phyloP scores from a whole-genome alignment of 2,329 filamentous ascomycete species.

The Cyphellophora europaea region DNA sequence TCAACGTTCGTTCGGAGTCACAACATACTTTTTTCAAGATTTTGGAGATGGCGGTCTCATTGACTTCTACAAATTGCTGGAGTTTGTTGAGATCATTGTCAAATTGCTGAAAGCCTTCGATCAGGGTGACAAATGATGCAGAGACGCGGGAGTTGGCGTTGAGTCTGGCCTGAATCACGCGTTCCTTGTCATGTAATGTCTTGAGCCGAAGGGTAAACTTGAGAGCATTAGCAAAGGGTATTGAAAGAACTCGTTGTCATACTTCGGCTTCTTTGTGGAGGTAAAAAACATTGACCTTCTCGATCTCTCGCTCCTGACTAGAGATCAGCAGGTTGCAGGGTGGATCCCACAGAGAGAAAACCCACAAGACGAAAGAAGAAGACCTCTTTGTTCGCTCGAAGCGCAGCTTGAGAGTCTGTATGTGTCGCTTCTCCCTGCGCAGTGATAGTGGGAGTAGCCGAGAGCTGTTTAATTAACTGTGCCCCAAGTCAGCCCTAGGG shows the following conservation, averaged over 20 bases:
- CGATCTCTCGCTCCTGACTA: slow-evolving; percentile 83
- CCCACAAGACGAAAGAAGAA: slow-evolving; percentile 94
- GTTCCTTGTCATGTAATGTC: slow-evolving; percentile 91
- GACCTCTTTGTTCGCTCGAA: slow-evolving; percentile 95
- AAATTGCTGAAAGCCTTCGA: slow-evolving; percentile 96
- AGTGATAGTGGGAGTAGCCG: slow-evolving; percentile 74
- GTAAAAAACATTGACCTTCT: slow-evolving; percentile 98
- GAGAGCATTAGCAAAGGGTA: background rate
- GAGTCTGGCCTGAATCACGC: slow-evolving; percentile 70
- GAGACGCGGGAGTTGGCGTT: slow-evolving; percentile 75
- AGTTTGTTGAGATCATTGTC: slow-evolving; percentile 94
- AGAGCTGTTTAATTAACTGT: slow-evolving; percentile 97
- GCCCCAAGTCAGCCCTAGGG: slow-evolving; percentile 16
- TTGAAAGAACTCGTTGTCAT: slow-evolving; percentile 23
- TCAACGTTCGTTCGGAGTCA: slow-evolving; percentile 22
- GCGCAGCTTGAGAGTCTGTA: slow-evolving; percentile 36
- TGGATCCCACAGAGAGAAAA: no score
- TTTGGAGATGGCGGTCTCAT: slow-evolving; percentile 95
- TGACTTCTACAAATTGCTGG: slow-evolving; percentile 94
- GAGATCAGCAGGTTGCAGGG: no score
- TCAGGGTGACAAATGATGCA: slow-evolving; percentile 85
- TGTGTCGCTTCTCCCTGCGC: slow-evolving; percentile 55
- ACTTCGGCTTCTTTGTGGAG: slow-evolving; percentile 97
- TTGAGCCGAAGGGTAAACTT: slow-evolving; percentile 89
- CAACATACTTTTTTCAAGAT: slow-evolving; percentile 89